These are phyloP conservation scores for Magnolia changhungtana DNA, from an alignment of 164 flowering plant species.

Conservation along the genomic window DNA sequence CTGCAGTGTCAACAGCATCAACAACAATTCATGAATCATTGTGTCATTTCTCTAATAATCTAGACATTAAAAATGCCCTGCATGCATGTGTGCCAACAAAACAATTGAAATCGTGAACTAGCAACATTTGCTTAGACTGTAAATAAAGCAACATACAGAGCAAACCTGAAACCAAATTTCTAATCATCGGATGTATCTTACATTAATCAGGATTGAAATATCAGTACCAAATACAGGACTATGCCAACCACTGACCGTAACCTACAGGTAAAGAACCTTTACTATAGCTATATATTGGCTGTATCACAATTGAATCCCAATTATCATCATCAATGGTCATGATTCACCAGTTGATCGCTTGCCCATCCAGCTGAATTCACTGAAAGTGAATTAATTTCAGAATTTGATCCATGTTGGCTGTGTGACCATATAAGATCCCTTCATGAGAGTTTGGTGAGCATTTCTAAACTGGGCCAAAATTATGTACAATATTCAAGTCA, in stretches of 20 bases:
- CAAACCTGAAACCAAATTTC: no score
- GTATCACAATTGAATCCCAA: no score
- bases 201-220: not conserved
- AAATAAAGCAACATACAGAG: not conserved
- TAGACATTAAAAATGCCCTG: not conserved
- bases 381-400: no score
- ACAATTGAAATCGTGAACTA: not conserved
- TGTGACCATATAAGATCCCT: no score
- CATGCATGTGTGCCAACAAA: not conserved
- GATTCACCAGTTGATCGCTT: no score
- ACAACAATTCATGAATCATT: not conserved
- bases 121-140: not conserved
- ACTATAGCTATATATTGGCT: not conserved
- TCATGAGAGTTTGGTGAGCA: no score
- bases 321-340: no score
- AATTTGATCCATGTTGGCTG: no score
- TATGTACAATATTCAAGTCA: no score
- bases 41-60: not conserved
- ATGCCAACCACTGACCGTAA: not conserved
- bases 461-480: no score
- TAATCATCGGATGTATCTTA: no score
- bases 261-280: not conserved
- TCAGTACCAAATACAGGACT: not conserved
- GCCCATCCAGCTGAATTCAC: no score
- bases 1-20: constrained; percentile 27